Evolutionary conservation across 148 eudicot species (phyloP).

Genomic region (Selenicereus undatus): DNA sequence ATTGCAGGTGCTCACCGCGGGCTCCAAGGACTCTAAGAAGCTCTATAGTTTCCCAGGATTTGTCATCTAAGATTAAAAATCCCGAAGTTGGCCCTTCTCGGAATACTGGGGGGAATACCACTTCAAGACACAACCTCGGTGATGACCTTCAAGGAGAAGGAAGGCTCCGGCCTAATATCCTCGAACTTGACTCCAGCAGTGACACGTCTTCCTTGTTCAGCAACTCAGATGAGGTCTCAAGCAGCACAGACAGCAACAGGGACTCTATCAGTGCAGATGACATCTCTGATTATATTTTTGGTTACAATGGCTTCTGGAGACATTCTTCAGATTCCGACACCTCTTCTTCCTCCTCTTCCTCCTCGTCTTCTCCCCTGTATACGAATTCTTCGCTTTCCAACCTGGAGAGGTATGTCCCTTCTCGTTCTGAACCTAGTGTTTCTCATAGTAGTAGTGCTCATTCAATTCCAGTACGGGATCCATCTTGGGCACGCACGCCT

Average conservation of each 20-base stretch:
- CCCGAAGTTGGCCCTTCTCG: slow-evolving; percentile 19
- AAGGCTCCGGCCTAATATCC: slow-evolving; percentile 14
- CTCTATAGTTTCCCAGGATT: slow-evolving; percentile 36
- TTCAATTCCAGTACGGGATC: background rate
- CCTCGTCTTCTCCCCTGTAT: slow-evolving; percentile 43
- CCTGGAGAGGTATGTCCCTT: slow-evolving; percentile 40
- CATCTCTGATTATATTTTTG: slow-evolving; percentile 34
- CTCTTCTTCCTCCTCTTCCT: slow-evolving; percentile 48
- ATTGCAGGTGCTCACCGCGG: slow-evolving; percentile 77
- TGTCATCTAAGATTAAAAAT: slow-evolving; percentile 31
- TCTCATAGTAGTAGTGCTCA: slow-evolving; percentile 1
- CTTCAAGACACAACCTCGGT: slow-evolving; percentile 1
- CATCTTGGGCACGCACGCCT: background rate
- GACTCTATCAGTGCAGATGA: slow-evolving; percentile 53
- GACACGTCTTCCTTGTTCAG: slow-evolving; percentile 55
- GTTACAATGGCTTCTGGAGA: slow-evolving; percentile 26
- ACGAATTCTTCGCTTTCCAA: slow-evolving; percentile 40
- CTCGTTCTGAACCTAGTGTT: slow-evolving; percentile 19
- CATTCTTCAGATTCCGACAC: slow-evolving; percentile 45
- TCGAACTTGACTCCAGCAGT: slow-evolving; percentile 52
- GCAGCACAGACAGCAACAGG: slow-evolving; percentile 46
- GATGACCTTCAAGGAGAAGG: slow-evolving; percentile 15
- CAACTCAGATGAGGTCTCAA: slow-evolving; percentile 49
- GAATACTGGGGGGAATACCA: slow-evolving; percentile 8
- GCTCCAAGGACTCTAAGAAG: slow-evolving; percentile 67